These are phyloP conservation scores for Aspergillus proliferans DNA, from an alignment of 2,329 filamentous ascomycete species.

Conservation along the genomic window DNA sequence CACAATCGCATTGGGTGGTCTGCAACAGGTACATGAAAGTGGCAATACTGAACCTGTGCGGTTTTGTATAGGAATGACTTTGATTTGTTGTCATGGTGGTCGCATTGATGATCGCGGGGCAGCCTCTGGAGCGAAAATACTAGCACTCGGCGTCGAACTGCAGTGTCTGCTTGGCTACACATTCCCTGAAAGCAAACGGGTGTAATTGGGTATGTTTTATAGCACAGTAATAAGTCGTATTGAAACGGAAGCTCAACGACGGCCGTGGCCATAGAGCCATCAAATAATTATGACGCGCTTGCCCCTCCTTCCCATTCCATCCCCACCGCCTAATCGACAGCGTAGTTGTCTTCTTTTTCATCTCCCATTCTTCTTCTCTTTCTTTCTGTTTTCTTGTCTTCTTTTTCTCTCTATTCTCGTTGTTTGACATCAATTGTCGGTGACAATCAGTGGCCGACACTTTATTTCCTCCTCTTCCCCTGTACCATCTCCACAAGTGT, in stretches of 20 bases:
- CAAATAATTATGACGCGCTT: conserved; percentile 3
- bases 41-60: not conserved
- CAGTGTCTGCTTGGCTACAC: not conserved
- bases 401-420: conserved; percentile 3
- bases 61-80: not conserved
- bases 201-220: no score
- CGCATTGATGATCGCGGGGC: conserved; percentile 3
- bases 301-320: conserved; percentile 4
- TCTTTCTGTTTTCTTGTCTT: conserved; percentile 5
- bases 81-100: not conserved
- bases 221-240: no score
- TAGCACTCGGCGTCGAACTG: no score
- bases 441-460: not conserved
- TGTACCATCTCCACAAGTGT: conserved; percentile 3
- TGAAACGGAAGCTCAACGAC: not conserved
- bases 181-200: not conserved
- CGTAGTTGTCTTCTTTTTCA: conserved; percentile 2
- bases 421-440: not conserved
- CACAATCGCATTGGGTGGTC: no score
- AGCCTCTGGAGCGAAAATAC: conserved; percentile 3
- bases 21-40: not conserved
- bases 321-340: conserved; percentile 8
- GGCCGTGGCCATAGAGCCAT: not conserved
- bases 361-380: conserved; percentile 11
- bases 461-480: not conserved